A percentile compares a stretch with the other conserved stretches of the same genome.
phyloP scores from a whole-genome alignment of 495 filamentous ascomycete species.

The Tuber borchii region DNA sequence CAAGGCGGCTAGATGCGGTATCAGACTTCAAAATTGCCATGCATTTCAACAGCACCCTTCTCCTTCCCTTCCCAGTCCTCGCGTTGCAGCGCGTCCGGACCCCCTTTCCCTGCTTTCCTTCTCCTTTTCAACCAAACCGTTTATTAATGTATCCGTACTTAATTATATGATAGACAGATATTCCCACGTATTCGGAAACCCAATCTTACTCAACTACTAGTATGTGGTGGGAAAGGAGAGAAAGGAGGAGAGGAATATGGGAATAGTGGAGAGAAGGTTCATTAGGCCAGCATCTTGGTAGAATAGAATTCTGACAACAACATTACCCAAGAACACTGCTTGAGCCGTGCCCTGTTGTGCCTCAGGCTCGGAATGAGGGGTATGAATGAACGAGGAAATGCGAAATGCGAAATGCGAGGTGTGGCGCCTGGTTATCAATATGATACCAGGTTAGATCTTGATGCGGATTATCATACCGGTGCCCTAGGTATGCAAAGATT shows the following conservation, averaged over 20 bases:
- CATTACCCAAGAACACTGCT: not conserved
- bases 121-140: not conserved
- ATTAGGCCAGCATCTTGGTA: not conserved
- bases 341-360: not conserved
- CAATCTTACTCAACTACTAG: not conserved
- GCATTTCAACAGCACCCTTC: not conserved
- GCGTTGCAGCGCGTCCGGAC: not conserved
- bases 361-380: not conserved
- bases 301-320: not conserved
- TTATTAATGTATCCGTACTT: not conserved
- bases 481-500: not conserved
- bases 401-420: not conserved
- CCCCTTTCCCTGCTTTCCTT: slow-evolving; percentile 4
- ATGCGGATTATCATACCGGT: not conserved
- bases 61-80: not conserved
- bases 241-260: not conserved
- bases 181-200: not conserved
- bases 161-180: not conserved
- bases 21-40: not conserved
- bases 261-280: not conserved
- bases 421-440: not conserved
- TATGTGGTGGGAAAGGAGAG: not conserved
- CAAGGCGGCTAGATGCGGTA: not conserved
- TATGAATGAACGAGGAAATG: not conserved
- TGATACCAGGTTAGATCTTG: not conserved